Percentiles rank a stretch among this genome's conserved stretches.
phyloP scores from a whole-genome alignment of 768 basidiomycete genomes.

The Boletus huronensis region DNA sequence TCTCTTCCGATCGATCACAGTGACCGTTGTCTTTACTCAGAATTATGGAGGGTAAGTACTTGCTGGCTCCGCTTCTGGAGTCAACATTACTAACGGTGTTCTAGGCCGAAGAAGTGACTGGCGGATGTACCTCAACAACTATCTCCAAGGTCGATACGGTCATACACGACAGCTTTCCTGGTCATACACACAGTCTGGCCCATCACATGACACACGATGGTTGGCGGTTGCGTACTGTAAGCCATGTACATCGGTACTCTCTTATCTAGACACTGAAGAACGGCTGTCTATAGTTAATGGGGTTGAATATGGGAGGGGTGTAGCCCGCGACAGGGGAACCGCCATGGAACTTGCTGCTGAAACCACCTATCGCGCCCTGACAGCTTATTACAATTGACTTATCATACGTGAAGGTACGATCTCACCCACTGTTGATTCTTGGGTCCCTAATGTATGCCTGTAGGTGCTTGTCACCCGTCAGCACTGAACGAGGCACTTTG shows the following conservation, averaged over 20 bases:
- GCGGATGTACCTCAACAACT: slow-evolving; percentile 31
- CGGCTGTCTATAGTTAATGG: slow-evolving; percentile 19
- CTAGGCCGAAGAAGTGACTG: slow-evolving; percentile 24
- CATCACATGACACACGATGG: slow-evolving; percentile 26
- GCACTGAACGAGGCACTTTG: neutral
- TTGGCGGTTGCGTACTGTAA: slow-evolving; percentile 25
- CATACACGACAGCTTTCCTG: slow-evolving; percentile 27
- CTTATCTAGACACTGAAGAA: neutral
- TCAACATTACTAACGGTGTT: slow-evolving; percentile 1
- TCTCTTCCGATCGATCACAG: slow-evolving; percentile 1
- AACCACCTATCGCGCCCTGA: slow-evolving; percentile 22
- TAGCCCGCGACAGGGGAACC: slow-evolving; percentile 25
- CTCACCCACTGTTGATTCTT: neutral
- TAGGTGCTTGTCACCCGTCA: neutral
- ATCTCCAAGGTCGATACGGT: slow-evolving; percentile 31
- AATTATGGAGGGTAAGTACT: slow-evolving; percentile 19
- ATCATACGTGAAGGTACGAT: slow-evolving; percentile 4
- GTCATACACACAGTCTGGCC: slow-evolving; percentile 18
- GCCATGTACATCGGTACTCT: neutral
- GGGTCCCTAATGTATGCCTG: neutral
- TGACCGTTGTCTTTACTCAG: neutral
- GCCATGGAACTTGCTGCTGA: slow-evolving; percentile 33
- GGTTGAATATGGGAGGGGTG: slow-evolving; percentile 26
- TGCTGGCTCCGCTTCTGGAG: neutral
- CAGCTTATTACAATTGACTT: slow-evolving; percentile 18